Percentiles rank a stretch among this genome's conserved stretches.
Evolutionary conservation across 2,329 filamentous ascomycete species (phyloP).

Genomic region (Drechslerella dactyloides): DNA sequence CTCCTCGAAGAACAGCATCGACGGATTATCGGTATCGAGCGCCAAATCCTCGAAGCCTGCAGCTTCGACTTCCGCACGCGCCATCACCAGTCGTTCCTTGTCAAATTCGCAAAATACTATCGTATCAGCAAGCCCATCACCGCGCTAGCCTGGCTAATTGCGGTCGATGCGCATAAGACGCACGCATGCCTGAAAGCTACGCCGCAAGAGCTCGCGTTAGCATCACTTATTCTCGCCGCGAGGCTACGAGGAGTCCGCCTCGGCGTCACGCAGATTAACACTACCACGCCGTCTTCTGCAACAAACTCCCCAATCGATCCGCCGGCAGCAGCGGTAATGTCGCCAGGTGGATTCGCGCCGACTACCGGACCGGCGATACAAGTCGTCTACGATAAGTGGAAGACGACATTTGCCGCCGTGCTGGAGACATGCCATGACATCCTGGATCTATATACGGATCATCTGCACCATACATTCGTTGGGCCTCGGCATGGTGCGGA

Average conservation of each 20-base stretch:
- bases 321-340: conserved; percentile 12
- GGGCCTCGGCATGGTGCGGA: conserved; percentile 75
- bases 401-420: conserved; percentile 62
- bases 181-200: conserved; percentile 90
- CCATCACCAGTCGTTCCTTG: conserved; percentile 81
- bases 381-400: conserved; percentile 55
- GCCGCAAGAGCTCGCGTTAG: conserved; percentile 81
- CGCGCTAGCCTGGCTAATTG: conserved; percentile 77
- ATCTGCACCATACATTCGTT: conserved; percentile 74
- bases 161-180: conserved; percentile 88
- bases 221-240: conserved; percentile 79
- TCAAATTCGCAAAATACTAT: conserved; percentile 75
- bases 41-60: conserved; percentile 88
- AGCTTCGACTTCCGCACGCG: conserved; percentile 92
- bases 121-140: conserved; percentile 67
- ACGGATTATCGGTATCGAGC: conserved; percentile 84
- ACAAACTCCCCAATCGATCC: conserved; percentile 58
- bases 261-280: conserved; percentile 59
- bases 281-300: conserved; percentile 62
- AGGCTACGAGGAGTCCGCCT: conserved; percentile 68
- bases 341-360: conserved; percentile 14
- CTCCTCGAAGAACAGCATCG: conserved; percentile 80
- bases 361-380: conserved; percentile 16
- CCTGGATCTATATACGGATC: conserved; percentile 88
- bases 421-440: conserved; percentile 87